Evolutionary conservation across 306 rosid genomes (phyloP).

Genomic region (Corylus americana): DNA sequence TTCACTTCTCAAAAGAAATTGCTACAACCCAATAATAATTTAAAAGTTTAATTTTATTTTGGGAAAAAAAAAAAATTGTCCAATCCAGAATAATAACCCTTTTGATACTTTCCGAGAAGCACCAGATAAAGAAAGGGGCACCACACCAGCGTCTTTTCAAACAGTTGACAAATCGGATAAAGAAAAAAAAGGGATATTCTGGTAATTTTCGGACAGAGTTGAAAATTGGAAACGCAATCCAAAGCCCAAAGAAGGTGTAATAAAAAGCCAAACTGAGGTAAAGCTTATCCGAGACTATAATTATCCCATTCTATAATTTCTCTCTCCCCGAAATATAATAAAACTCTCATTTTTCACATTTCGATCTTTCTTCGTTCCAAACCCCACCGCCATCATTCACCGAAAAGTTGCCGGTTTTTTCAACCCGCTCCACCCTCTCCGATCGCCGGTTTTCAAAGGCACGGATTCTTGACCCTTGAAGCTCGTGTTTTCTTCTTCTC

Average conservation of each 20-base stretch:
- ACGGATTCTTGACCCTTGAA: neutral
- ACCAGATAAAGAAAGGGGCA: neutral
- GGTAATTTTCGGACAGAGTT: slow-evolving; percentile 11
- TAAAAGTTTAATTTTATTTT: no score
- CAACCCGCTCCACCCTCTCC: neutral
- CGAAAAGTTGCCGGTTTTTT: slow-evolving; percentile 15
- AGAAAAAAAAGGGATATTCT: slow-evolving; percentile 15
- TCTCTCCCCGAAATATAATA: neutral
- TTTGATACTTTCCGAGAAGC: no score
- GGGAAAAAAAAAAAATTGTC: no score
- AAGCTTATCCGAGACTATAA: slow-evolving; percentile 3
- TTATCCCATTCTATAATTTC: neutral
- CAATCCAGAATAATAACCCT: no score
- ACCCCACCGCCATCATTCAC: slow-evolving; percentile 10
- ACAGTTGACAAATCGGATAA: neutral
- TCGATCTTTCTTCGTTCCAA: slow-evolving; percentile 21
- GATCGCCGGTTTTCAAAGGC: slow-evolving; percentile 34
- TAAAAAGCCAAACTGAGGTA: slow-evolving; percentile 33
- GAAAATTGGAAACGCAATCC: slow-evolving; percentile 3
- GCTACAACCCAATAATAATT: no score
- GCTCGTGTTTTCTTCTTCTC: neutral
- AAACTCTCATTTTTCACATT: slow-evolving; percentile 32
- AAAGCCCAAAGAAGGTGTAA: slow-evolving; percentile 21
- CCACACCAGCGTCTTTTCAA: neutral
- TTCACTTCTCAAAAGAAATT: no score